Evolutionary conservation across 2,329 filamentous ascomycete species (phyloP).

Genomic region (Bipolaris sorokiniana): DNA sequence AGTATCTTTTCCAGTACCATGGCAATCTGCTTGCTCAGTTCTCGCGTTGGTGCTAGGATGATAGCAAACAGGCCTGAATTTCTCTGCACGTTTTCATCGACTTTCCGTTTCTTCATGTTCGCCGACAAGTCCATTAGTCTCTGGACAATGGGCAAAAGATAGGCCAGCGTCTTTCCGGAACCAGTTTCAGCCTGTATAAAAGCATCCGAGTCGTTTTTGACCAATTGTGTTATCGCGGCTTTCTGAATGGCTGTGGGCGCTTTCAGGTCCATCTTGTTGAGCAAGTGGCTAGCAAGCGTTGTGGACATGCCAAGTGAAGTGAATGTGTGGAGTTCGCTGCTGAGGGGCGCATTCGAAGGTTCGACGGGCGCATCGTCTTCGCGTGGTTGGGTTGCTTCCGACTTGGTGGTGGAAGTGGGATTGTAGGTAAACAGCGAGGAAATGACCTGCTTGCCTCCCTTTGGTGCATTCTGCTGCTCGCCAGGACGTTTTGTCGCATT

Average conservation of each 20-base stretch:
- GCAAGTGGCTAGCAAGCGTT: constrained; percentile 79
- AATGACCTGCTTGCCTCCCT: constrained; percentile 69
- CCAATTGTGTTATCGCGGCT: constrained; percentile 79
- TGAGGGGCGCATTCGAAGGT: constrained; percentile 89
- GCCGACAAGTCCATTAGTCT: constrained; percentile 77
- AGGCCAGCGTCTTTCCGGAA: constrained; percentile 97
- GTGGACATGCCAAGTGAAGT: constrained; percentile 82
- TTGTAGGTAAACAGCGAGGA: constrained; percentile 95
- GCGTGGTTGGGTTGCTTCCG: constrained; percentile 56
- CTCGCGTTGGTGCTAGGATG: constrained; percentile 89
- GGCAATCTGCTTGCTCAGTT: constrained; percentile 92
- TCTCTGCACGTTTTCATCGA: constrained; percentile 66
- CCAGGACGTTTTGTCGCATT: constrained; percentile 36
- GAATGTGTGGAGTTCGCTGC: constrained; percentile 84
- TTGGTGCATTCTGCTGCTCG: constrained; percentile 43
- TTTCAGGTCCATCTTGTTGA: constrained; percentile 84
- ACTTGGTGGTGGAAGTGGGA: constrained; percentile 71
- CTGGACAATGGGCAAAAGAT: constrained; percentile 89
- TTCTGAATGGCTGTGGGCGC: constrained; percentile 95
- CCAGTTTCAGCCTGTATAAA: constrained; percentile 98
- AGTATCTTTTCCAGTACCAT: constrained; percentile 83
- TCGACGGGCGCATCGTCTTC: constrained; percentile 60
- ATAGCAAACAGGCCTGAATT: constrained; percentile 93
- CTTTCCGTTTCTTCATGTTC: constrained; percentile 53
- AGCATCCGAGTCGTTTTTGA: constrained; percentile 83